Conservation (phyloP, 1,139 yeast genomes). For the Pichia sp. region DNA sequence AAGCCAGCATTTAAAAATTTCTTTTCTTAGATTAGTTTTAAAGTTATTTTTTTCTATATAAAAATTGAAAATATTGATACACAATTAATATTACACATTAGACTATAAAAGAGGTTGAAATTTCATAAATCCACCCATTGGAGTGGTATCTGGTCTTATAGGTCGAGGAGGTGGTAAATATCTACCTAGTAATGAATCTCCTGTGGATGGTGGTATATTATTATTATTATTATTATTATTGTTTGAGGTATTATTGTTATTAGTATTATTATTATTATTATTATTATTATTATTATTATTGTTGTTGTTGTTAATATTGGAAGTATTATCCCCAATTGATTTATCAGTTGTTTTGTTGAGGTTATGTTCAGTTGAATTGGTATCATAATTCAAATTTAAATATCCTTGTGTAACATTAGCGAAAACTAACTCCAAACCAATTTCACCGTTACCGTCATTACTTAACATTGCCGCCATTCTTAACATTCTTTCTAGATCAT, state of each 20-base stretch:
- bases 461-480: conserved; percentile 17
- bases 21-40: no score
- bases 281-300: no score
- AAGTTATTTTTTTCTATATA: no score
- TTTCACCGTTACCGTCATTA: conserved; percentile 17
- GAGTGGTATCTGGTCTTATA: conserved; percentile 9
- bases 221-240: not conserved
- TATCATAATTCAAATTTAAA: conserved; percentile 24
- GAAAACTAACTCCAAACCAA: conserved; percentile 23
- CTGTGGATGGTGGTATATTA: not conserved
- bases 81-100: not conserved
- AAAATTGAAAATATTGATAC: no score
- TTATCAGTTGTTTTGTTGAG: not conserved
- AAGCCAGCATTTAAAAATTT: no score
- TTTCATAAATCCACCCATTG: conserved; percentile 14
- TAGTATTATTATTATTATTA: not conserved
- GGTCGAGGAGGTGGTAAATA: conserved; percentile 18
- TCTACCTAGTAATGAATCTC: conserved; percentile 11
- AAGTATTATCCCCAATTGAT: no score
- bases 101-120: conserved; percentile 16
- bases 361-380: not conserved
- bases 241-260: not conserved
- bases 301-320: no score
- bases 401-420: conserved; percentile 25
- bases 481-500: conserved; percentile 26